phyloP scores from a whole-genome alignment of 1,284 basidiomycete genomes.

The Ceraceosorus guamensis region DNA sequence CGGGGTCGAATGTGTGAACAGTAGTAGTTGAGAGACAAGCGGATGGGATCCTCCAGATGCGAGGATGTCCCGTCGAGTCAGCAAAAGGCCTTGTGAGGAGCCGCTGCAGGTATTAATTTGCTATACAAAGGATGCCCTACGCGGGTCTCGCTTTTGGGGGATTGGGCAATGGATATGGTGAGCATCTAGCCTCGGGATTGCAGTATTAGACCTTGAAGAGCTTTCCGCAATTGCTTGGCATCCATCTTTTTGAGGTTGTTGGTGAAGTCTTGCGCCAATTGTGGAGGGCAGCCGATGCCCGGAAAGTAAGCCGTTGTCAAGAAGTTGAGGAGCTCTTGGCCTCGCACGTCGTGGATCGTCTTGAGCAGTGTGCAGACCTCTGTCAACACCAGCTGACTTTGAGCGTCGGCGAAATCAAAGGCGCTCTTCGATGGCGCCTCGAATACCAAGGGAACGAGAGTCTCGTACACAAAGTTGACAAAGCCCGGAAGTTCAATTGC shows the following conservation, averaged over 20 bases:
- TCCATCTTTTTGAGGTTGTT: slow-evolving; percentile 52
- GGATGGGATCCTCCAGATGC: too few relatives aligned
- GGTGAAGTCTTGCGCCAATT: slow-evolving; percentile 67
- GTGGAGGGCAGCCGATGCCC: slow-evolving; percentile 74
- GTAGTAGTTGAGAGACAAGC: too few relatives aligned
- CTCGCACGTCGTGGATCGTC: slow-evolving; percentile 67
- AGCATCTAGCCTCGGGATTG: slow-evolving; percentile 27
- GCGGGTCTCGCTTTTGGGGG: too few relatives aligned
- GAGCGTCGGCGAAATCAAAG: slow-evolving; percentile 83
- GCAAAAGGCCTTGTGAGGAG: too few relatives aligned
- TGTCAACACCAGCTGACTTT: slow-evolving; percentile 48
- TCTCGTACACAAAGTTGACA: slow-evolving; percentile 84
- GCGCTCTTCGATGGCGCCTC: slow-evolving; percentile 68
- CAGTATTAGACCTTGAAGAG: slow-evolving; percentile 29
- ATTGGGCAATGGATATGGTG: too few relatives aligned
- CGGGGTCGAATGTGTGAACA: too few relatives aligned
- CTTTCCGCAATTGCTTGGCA: slow-evolving; percentile 62
- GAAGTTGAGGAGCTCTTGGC: slow-evolving; percentile 74
- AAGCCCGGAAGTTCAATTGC: slow-evolving; percentile 67
- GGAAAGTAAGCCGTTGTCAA: slow-evolving; percentile 75
- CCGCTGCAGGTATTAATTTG: too few relatives aligned
- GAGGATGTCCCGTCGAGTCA: too few relatives aligned
- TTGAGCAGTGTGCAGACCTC: slow-evolving; percentile 60
- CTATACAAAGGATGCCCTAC: too few relatives aligned
- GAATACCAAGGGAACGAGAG: slow-evolving; percentile 75